Base-by-base conservation (phyloP, 2,329 filamentous ascomycete genomes). In the Aspergillus latus region DNA sequence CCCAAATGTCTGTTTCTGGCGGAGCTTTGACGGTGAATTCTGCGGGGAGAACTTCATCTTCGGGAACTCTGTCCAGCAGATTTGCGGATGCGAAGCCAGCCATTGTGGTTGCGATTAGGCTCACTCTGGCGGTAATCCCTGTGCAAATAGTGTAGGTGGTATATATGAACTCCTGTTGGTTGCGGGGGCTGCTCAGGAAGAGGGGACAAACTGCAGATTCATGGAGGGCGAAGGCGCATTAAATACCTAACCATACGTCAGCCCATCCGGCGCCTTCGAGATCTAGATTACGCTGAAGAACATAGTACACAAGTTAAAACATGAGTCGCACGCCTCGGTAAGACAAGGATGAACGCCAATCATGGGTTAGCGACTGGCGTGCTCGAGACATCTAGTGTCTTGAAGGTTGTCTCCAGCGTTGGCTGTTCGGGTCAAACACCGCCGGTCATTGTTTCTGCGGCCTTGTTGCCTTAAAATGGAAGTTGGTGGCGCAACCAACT, bases 1-100 rank as follows among this genome's bases (percentile, higher is more conserved):
- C 85, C 89, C 89, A 93, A 68, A 92, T 84, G 72, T 92, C 89
- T 36, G 88, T 90, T 32, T 79, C 80, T 0, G 87, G 80, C 0
- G 74, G 66, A n/a, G 86, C 82, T 51, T 76, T 79, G 64, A 89
- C 78, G 13, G 72, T 77, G 69, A 87, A 84, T 30, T 70, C 58
- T 6, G 66, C 53, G 4, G 66, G 67, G 29, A 72, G 67, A 34
- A 63, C 58, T 5, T 62, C 65, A 15, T 66, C 53, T 11, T 67
- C 64, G 3, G 73, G 73, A 13, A 72, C 62, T 1, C 61, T 28
- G 29, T 70, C 66, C 16, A 61, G 57, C 7, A 72, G 69, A 51
- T 75, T 74, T 60, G 60, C 59, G 58, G 75, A 69, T 28, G 62
- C 60, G 58, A 70, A 75, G 56, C 65, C 59, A 37, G 68, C 59